Conservation (phyloP, 2,329 filamentous ascomycete genomes). For the Monosporascus sp. region DNA sequence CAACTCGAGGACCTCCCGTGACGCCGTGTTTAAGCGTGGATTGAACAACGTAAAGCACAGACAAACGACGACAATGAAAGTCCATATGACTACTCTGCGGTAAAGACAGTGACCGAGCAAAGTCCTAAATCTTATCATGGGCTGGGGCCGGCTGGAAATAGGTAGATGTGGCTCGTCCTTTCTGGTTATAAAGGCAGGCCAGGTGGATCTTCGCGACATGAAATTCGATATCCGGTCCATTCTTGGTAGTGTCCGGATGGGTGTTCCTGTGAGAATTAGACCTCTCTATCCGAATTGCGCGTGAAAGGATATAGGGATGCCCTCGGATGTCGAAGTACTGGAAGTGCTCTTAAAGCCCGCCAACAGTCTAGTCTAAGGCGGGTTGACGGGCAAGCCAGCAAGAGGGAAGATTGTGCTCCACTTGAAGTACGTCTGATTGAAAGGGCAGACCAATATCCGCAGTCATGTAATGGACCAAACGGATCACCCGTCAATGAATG, state of each 20-base stretch:
- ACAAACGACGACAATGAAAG: constrained; percentile 34
- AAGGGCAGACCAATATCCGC: neutral
- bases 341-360: too few species aligned
- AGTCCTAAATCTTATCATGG: constrained; percentile 36
- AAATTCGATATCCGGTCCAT: constrained; percentile 21
- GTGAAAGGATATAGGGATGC: constrained; percentile 11
- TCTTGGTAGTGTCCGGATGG: constrained; percentile 1
- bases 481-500: neutral
- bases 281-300: constrained; percentile 1
- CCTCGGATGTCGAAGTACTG: constrained; percentile 5
- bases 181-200: constrained; percentile 9
- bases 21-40: constrained; percentile 15
- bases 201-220: constrained; percentile 16
- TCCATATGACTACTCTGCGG: constrained; percentile 47
- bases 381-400: too few species aligned
- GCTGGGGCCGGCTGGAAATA: constrained; percentile 26
- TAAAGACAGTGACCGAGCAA: constrained; percentile 48
- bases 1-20: constrained; percentile 22
- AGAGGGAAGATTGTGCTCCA: too few species aligned
- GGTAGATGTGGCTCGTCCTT: constrained; percentile 25
- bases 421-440: neutral
- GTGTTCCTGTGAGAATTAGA: neutral
- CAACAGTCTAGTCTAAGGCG: too few species aligned
- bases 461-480: too few species aligned
- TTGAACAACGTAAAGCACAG: constrained; percentile 36